These are phyloP conservation scores for Epicoccum nigrum DNA, from an alignment of 2,329 filamentous ascomycete species.

Conservation along the genomic window DNA sequence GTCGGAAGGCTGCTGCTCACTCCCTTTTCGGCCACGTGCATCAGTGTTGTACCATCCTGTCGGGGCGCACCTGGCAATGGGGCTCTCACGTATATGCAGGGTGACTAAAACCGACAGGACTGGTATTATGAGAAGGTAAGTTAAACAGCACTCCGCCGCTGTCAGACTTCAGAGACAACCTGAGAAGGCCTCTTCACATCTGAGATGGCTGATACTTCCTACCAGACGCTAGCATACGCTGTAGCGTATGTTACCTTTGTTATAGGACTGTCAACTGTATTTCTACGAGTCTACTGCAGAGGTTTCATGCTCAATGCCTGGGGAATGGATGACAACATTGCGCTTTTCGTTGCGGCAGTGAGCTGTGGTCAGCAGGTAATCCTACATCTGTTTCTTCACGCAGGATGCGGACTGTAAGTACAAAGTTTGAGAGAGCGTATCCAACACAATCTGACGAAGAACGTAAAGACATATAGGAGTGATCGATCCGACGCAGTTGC, in stretches of 20 bases:
- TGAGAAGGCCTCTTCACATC: not conserved
- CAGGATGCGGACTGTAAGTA: conserved; percentile 30
- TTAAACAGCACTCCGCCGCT: not conserved
- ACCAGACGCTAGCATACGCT: conserved; percentile 29
- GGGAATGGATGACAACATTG: conserved; percentile 28
- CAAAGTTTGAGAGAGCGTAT: not conserved
- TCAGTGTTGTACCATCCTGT: not conserved
- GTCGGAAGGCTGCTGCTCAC: not conserved
- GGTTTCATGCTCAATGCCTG: conserved; percentile 21
- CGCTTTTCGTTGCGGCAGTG: conserved; percentile 22
- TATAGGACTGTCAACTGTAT: conserved; percentile 20
- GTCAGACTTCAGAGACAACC: not conserved
- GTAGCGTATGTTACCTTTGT: conserved; percentile 25
- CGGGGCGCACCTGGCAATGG: not conserved
- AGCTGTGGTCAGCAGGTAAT: conserved; percentile 26
- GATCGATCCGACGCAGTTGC: conserved; percentile 5
- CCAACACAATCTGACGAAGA: not conserved
- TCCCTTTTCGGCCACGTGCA: not conserved
- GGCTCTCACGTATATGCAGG: not conserved
- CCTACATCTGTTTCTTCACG: conserved; percentile 30
- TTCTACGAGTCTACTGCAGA: conserved; percentile 27
- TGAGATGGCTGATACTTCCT: conserved; percentile 18
- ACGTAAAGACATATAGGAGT: not conserved
- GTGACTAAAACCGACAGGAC: not conserved
- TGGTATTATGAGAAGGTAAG: not conserved